Percentiles rank a stretch among this genome's conserved stretches.
phyloP scores from a whole-genome alignment of 1,139 yeast genomes.

The Yamadazyma atlantica region DNA sequence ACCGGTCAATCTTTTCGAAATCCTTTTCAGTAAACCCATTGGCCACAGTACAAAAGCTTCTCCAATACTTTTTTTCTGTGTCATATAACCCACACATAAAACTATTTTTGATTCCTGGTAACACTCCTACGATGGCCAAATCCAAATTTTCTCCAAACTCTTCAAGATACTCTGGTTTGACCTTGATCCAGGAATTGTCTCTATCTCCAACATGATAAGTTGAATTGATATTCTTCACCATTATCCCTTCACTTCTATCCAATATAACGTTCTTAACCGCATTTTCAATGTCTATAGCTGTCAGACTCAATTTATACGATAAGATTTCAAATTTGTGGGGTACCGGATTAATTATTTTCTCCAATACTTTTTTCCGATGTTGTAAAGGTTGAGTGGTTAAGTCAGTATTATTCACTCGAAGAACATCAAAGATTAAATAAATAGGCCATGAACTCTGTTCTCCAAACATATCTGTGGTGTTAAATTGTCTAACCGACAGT shows the following conservation, averaged over 20 bases:
- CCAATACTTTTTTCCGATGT: constrained; percentile 55
- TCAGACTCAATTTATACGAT: constrained; percentile 40
- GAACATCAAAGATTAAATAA: constrained; percentile 68
- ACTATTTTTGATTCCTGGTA: constrained; percentile 70
- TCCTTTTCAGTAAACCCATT: constrained; percentile 77
- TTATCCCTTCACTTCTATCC: constrained; percentile 76
- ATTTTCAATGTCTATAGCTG: constrained; percentile 52
- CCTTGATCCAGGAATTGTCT: constrained; percentile 71
- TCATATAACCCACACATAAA: constrained; percentile 70
- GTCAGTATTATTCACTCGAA: constrained; percentile 65
- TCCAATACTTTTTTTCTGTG: constrained; percentile 27
- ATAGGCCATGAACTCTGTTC: constrained; percentile 55
- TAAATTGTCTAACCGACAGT: constrained; percentile 45
- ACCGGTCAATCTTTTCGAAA: constrained; percentile 55
- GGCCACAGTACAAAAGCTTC: constrained; percentile 78
- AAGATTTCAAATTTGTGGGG: constrained; percentile 59
- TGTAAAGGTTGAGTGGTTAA: constrained; percentile 54
- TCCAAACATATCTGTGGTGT: constrained; percentile 37
- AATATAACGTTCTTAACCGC: constrained; percentile 61
- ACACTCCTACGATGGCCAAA: constrained; percentile 73
- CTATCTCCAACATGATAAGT: constrained; percentile 62
- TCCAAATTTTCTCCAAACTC: constrained; percentile 89
- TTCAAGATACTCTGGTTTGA: constrained; percentile 87
- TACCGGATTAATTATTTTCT: constrained; percentile 45
- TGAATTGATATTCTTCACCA: constrained; percentile 65